Conservation (phyloP, 164 flowering plant genomes). For the Echeveria elegans region DNA sequence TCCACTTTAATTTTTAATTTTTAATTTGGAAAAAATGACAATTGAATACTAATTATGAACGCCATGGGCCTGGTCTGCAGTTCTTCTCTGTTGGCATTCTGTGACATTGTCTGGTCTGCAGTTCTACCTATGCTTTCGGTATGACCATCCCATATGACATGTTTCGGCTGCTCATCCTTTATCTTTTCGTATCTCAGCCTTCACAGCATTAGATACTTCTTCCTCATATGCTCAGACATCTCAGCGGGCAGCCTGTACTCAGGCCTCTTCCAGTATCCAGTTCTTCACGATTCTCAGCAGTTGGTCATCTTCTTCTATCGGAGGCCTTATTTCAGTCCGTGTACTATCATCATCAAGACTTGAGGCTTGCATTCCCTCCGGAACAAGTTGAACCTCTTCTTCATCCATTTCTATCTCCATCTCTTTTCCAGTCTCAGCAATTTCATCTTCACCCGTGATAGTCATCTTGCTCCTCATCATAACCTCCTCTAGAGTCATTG, state of each 20-base stretch:
- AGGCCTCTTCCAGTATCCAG: conserved; percentile 99
- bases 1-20: too few species aligned
- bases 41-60: too few species aligned
- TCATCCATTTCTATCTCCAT: conserved; percentile 99
- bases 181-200: conserved; percentile 95
- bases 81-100: too few species aligned
- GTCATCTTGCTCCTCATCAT: conserved; percentile 87
- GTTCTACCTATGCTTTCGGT: conserved; percentile 96
- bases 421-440: conserved; percentile 77
- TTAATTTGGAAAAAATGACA: too few species aligned
- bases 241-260: conserved; percentile 89
- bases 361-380: conserved; percentile 88
- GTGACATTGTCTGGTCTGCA: conserved; percentile 27
- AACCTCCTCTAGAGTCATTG: conserved; percentile 95
- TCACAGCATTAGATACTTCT: conserved; percentile 98
- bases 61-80: too few species aligned
- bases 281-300: conserved; percentile 99
- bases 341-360: conserved; percentile 57
- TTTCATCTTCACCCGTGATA: conserved; percentile 49
- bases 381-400: conserved; percentile 89
- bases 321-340: conserved; percentile 31
- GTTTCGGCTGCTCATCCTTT: conserved; percentile 96
- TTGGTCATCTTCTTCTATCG: conserved; percentile 56
- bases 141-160: conserved; percentile 99
- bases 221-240: conserved; percentile 98